A percentile compares a stretch with the other conserved stretches of the same genome.
phyloP scores from a whole-genome alignment of 2,329 filamentous ascomycete species.

The Rutstroemia sp. region DNA sequence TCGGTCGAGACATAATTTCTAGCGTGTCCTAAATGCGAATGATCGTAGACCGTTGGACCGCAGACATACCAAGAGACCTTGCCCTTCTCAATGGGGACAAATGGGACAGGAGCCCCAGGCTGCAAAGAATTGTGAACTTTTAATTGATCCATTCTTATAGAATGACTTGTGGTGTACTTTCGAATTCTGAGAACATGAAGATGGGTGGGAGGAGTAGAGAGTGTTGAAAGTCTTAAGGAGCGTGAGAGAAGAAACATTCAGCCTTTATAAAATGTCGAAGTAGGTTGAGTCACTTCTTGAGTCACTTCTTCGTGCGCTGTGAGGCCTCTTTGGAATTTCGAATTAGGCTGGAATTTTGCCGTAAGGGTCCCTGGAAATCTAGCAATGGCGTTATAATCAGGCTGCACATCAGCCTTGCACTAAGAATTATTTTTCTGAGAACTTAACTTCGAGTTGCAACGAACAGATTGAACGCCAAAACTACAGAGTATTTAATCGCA shows the following conservation, averaged over 20 bases:
- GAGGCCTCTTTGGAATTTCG: neutral
- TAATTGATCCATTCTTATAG: conserved; percentile 21
- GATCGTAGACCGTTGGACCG: conserved; percentile 63
- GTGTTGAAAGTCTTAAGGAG: neutral
- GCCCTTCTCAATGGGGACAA: conserved; percentile 13
- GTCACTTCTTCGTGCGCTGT: conserved; percentile 4
- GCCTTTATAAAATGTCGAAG: conserved; percentile 2
- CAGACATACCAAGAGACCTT: conserved; percentile 60
- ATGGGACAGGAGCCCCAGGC: conserved; percentile 25
- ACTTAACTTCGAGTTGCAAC: neutral
- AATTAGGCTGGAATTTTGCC: neutral
- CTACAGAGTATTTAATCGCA: conserved; percentile 1
- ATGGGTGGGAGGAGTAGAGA: neutral
- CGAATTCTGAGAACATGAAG: conserved; percentile 12
- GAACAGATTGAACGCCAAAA: neutral
- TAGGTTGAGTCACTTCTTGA: conserved; percentile 11
- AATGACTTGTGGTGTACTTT: conserved; percentile 6
- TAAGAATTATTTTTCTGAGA: conserved; percentile 4
- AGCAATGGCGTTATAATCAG: neutral
- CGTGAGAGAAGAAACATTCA: conserved; percentile 14
- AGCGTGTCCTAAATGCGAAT: conserved; percentile 59
- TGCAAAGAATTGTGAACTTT: conserved; percentile 29
- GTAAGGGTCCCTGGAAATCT: neutral
- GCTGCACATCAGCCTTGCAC: neutral
- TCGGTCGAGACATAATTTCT: conserved; percentile 69